Evolutionary conservation across 2,329 filamentous ascomycete genomes (phyloP).

Genomic region (Talaromyces sp.): DNA sequence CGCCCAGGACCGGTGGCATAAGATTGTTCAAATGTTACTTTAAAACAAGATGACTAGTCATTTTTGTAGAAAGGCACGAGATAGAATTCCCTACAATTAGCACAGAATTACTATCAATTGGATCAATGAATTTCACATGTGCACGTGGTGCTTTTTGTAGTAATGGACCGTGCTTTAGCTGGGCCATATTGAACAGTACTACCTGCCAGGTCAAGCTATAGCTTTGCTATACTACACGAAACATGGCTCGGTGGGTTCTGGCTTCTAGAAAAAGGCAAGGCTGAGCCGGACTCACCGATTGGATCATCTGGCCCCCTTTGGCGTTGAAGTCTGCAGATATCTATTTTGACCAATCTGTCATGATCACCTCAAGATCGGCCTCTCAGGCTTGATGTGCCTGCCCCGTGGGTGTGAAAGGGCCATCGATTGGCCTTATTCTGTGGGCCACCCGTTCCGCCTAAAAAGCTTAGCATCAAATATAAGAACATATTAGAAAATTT

Average conservation of each 20-base stretch:
- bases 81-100: no score
- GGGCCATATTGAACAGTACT: neutral
- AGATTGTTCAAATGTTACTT: no score
- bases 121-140: neutral
- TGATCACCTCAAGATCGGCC: neutral
- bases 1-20: no score
- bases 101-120: no score
- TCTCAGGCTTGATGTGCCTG: neutral
- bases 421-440: neutral
- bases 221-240: neutral
- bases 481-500: no score
- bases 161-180: no score
- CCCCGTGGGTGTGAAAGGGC: constrained; percentile 1
- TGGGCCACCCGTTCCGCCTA: constrained; percentile 4
- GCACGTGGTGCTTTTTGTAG: neutral
- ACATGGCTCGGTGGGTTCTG: neutral
- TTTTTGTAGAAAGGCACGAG: no score
- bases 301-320: neutral
- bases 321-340: no score
- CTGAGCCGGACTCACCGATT: no score
- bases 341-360: neutral
- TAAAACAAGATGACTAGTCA: no score
- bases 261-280: neutral
- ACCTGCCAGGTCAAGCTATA: neutral
- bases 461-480: constrained; percentile 6